These are phyloP conservation scores for Reutealis trisperma DNA, from an alignment of 345 rosid genomes.

Conservation along the genomic window DNA sequence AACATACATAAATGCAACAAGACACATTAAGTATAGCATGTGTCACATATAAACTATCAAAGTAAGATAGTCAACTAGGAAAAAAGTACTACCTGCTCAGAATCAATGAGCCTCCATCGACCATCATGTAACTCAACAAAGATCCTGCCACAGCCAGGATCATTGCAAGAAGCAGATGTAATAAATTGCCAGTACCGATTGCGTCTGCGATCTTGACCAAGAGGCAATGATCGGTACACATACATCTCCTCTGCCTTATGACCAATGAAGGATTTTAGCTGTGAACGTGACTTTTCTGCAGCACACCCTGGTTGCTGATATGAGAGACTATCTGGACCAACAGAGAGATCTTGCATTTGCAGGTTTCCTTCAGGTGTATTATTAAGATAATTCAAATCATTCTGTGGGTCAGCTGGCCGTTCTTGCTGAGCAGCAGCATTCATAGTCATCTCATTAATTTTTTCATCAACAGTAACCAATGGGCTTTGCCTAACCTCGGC, in stretches of 20 bases:
- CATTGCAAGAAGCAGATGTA: conserved; percentile 62
- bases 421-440: conserved; percentile 47
- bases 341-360: conserved; percentile 56
- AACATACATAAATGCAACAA: conserved; percentile 6
- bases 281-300: conserved; percentile 67
- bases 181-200: conserved; percentile 89
- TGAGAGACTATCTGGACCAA: conserved; percentile 52
- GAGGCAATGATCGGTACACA: conserved; percentile 75
- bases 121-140: conserved; percentile 77
- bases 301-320: conserved; percentile 62
- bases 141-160: conserved; percentile 88
- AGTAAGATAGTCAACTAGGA: neutral
- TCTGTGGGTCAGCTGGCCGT: conserved; percentile 37
- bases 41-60: neutral
- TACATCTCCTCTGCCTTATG: conserved; percentile 83
- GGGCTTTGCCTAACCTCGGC: conserved; percentile 56
- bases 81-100: conserved; percentile 55
- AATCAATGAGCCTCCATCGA: conserved; percentile 79
- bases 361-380: conserved; percentile 44
- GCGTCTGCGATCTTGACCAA: conserved; percentile 88
- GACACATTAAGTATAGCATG: neutral
- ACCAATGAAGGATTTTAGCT: conserved; percentile 69
- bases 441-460: conserved; percentile 25
- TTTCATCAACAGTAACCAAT: conserved; percentile 33
- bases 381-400: conserved; percentile 34